Conservation (phyloP, 2,329 filamentous ascomycete genomes). For the Stemphylium lycopersici region DNA sequence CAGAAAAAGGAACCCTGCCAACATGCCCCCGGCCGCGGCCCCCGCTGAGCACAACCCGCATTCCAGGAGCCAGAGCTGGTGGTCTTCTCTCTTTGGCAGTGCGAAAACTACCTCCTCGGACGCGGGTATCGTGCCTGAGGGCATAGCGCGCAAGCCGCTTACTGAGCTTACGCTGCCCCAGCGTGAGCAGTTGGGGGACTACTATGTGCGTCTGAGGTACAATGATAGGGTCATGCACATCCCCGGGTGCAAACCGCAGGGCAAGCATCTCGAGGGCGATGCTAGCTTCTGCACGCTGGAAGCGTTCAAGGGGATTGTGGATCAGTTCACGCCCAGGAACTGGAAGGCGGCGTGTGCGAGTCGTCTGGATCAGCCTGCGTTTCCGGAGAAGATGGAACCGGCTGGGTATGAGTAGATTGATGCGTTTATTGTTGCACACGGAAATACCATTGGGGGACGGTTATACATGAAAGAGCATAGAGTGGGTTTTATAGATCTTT, state of each 20-base stretch:
- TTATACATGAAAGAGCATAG: background rate
- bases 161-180: conserved; percentile 63
- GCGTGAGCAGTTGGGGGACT: conserved; percentile 67
- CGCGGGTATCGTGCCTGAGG: conserved; percentile 26
- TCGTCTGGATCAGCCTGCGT: conserved; percentile 62
- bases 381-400: conserved; percentile 51
- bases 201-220: conserved; percentile 89
- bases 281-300: conserved; percentile 90
- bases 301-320: conserved; percentile 90
- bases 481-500: background rate
- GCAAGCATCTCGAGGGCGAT: conserved; percentile 86
- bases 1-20: conserved; percentile 54
- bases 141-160: conserved; percentile 67
- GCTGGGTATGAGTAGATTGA: conserved; percentile 37
- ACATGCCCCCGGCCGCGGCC: background rate
- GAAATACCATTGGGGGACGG: background rate
- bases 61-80: conserved; percentile 41
- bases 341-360: conserved; percentile 71
- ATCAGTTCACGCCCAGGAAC: conserved; percentile 82
- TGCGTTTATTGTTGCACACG: background rate
- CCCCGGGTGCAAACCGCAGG: conserved; percentile 76
- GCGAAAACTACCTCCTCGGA: conserved; percentile 16
- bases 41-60: conserved; percentile 7
- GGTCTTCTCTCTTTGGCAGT: conserved; percentile 45
- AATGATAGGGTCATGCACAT: conserved; percentile 84